A percentile compares a stretch with the other conserved stretches of the same genome.
Evolutionary conservation across 768 basidiomycete genomes (phyloP).

Genomic region (Boletus tylopilopsis): DNA sequence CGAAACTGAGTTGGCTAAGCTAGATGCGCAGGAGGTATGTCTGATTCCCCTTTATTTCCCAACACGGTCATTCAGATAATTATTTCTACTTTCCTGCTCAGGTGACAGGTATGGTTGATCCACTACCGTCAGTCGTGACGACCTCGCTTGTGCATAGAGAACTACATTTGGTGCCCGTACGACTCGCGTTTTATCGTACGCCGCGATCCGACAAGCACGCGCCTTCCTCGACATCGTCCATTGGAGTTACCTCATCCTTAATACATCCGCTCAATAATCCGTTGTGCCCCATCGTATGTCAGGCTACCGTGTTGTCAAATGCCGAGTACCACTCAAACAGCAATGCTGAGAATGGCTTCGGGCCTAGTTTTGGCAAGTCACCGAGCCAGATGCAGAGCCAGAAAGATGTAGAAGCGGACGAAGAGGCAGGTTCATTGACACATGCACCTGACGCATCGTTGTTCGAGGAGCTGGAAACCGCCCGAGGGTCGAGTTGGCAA

Average conservation of each 20-base stretch:
- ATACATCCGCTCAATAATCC: constrained; percentile 19
- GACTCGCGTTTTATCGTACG: constrained; percentile 38
- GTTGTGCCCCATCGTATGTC: constrained; percentile 29
- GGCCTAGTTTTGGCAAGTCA: not conserved
- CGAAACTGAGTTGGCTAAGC: constrained; percentile 27
- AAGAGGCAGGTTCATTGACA: constrained; percentile 2
- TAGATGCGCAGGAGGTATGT: constrained; percentile 17
- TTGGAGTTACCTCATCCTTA: not conserved
- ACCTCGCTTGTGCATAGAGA: constrained; percentile 40
- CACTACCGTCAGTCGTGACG: constrained; percentile 17
- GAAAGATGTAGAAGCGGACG: not conserved
- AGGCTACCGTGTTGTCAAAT: constrained; percentile 21
- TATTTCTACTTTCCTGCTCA: not conserved
- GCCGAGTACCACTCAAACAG: not conserved
- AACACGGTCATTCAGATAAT: not conserved
- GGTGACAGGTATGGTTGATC: constrained; percentile 10
- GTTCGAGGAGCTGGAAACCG: constrained; percentile 69
- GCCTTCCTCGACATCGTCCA: not conserved
- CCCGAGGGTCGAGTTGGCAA: constrained; percentile 82
- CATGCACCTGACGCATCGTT: constrained; percentile 39
- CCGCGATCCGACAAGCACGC: constrained; percentile 9
- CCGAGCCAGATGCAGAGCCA: not conserved
- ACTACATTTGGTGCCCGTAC: constrained; percentile 26
- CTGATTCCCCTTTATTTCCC: not conserved
- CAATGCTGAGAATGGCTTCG: not conserved